Conservation (phyloP, 148 eudicot genomes). For the Salicornia ramosissima region DNA sequence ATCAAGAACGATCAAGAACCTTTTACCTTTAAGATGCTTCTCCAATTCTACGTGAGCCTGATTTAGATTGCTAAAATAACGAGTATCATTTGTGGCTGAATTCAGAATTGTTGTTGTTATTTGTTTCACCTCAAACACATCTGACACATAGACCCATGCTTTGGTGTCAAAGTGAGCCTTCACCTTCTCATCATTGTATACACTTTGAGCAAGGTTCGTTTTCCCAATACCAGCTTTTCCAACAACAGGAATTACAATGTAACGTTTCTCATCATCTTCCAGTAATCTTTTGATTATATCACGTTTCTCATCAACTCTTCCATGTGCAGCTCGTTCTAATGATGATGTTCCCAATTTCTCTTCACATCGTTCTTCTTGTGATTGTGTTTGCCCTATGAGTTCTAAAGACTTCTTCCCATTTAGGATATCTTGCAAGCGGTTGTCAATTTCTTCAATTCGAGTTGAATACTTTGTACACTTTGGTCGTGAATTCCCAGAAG, state of each 20-base stretch:
- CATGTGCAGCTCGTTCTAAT: not conserved
- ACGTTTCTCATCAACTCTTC: not conserved
- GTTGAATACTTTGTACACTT: too few species aligned
- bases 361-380: not conserved
- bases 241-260: not conserved
- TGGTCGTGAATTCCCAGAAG: too few species aligned
- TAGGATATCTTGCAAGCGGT: not conserved
- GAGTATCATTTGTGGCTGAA: not conserved
- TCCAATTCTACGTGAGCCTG: conserved; percentile 5
- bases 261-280: not conserved
- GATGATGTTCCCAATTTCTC: not conserved
- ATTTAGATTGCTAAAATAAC: not conserved
- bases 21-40: not conserved
- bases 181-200: not conserved
- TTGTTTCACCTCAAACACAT: conserved; percentile 2
- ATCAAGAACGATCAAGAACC: conserved; percentile 16
- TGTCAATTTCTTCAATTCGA: not conserved
- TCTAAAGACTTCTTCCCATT: not conserved
- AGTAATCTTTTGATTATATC: not conserved
- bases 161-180: not conserved
- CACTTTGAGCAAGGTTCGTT: conserved; percentile 5
- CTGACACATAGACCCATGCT: conserved; percentile 13
- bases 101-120: not conserved
- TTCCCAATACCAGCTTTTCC: conserved; percentile 14
- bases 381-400: not conserved